Percentiles rank a stretch among this genome's conserved stretches.
Evolutionary conservation across 441 rosid genomes (phyloP).

Genomic region (Cnidoscolus chayamansa): DNA sequence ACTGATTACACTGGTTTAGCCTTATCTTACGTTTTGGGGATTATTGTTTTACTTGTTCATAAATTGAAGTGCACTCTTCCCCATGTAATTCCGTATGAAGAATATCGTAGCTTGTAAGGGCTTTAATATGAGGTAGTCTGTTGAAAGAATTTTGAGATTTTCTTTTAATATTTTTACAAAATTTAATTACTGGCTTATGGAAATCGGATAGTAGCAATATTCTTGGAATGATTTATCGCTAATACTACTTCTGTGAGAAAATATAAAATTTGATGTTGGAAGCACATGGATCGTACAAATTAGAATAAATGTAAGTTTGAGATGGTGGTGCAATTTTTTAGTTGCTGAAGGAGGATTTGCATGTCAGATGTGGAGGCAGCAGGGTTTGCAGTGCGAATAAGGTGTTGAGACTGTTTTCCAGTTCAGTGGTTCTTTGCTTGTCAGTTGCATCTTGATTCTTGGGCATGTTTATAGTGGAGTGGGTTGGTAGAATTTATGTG

Average conservation of each 20-base stretch:
- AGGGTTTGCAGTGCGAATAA: neutral
- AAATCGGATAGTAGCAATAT: neutral
- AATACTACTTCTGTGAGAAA: neutral
- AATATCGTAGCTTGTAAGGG: neutral
- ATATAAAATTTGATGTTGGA: neutral
- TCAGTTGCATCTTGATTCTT: no score
- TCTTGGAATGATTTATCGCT: neutral
- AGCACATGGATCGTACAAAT: no score
- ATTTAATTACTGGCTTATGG: neutral
- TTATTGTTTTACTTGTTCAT: neutral
- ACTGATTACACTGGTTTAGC: neutral
- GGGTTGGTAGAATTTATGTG: neutral
- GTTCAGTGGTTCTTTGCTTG: neutral
- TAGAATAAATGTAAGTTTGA: conserved; percentile 2
- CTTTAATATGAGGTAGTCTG: neutral
- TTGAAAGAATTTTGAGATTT: neutral
- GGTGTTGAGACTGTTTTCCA: neutral
- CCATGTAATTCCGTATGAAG: neutral
- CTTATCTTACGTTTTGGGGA: neutral
- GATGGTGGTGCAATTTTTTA: neutral
- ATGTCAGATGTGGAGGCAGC: neutral
- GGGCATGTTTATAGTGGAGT: neutral
- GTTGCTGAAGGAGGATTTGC: neutral
- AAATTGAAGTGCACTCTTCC: neutral
- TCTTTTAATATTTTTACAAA: neutral